These are phyloP conservation scores for Staphylotrichum longicolle DNA, from an alignment of 495 filamentous ascomycete species.

Conservation along the genomic window DNA sequence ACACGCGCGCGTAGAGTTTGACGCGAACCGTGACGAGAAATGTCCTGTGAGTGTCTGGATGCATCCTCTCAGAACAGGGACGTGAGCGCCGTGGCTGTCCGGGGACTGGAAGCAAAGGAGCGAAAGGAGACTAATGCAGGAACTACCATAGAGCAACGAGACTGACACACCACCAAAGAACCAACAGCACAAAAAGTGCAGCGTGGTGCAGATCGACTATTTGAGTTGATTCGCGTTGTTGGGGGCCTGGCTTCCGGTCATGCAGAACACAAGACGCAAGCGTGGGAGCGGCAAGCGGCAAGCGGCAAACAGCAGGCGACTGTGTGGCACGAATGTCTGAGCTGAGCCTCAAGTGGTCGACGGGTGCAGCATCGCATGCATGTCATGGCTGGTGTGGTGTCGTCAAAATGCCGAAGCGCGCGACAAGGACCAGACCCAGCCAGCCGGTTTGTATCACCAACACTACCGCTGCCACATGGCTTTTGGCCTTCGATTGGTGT, in stretches of 20 bases:
- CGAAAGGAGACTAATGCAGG: background rate
- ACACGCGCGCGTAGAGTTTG: constrained; percentile 1
- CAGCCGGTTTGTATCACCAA: constrained; percentile 10
- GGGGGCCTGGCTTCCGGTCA: background rate
- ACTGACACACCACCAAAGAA: no score
- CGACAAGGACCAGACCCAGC: constrained; percentile 8
- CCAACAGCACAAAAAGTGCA: no score
- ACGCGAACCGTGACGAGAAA: background rate
- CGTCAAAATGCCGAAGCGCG: constrained; percentile 7
- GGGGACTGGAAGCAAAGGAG: background rate
- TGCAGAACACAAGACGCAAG: background rate
- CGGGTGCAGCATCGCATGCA: background rate
- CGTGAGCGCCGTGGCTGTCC: background rate
- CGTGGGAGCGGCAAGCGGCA: background rate
- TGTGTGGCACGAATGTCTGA: no score
- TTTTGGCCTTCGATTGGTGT: background rate
- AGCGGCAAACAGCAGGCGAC: background rate
- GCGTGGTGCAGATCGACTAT: no score
- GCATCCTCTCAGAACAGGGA: no score
- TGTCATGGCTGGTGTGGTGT: background rate
- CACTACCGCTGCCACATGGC: constrained; percentile 5
- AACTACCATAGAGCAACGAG: background rate
- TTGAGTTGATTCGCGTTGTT: background rate
- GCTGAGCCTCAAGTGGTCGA: no score
- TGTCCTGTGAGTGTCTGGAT: no score